Percentiles rank a stretch among this genome's conserved stretches.
These are phyloP conservation scores for Venturia pyrina DNA, from an alignment of 2,329 filamentous ascomycete genomes.

Conservation along the genomic window DNA sequence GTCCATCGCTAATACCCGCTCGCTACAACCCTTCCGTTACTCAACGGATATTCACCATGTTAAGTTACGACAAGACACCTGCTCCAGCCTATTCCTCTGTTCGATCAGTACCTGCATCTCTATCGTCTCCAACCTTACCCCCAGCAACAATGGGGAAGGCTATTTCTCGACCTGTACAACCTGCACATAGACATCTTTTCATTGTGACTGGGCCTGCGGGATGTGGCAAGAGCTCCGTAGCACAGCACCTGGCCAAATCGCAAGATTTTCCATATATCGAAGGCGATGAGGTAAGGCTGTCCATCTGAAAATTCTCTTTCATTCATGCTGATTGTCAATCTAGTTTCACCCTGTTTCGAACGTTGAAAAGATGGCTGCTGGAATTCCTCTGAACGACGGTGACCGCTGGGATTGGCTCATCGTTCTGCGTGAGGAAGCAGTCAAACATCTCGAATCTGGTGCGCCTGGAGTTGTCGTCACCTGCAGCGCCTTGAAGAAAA, in stretches of 20 bases:
- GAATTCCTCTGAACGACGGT: conserved; percentile 76
- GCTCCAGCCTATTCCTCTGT: conserved; percentile 11
- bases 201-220: conserved; percentile 44
- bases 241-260: conserved; percentile 33
- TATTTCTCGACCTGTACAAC: conserved; percentile 17
- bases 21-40: neutral
- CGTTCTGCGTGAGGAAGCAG: conserved; percentile 35
- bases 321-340: conserved; percentile 11
- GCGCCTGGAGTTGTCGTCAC: conserved; percentile 71
- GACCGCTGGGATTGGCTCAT: conserved; percentile 97
- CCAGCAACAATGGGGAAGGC: neutral
- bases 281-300: conserved; percentile 37
- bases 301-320: neutral
- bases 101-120: conserved; percentile 6
- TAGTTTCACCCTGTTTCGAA: conserved; percentile 41
- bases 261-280: conserved; percentile 39
- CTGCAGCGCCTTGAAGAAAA: conserved; percentile 91
- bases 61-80: conserved; percentile 16
- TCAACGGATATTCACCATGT: conserved; percentile 11
- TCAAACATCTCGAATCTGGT: conserved; percentile 26
- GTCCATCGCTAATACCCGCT: neutral
- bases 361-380: conserved; percentile 75
- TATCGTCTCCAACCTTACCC: neutral
- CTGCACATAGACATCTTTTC: conserved; percentile 36
- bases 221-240: conserved; percentile 44